Percentiles rank a stretch among this genome's conserved stretches.
Evolutionary conservation across 768 basidiomycete genomes (phyloP).

Genomic region (Calocera viscosa): DNA sequence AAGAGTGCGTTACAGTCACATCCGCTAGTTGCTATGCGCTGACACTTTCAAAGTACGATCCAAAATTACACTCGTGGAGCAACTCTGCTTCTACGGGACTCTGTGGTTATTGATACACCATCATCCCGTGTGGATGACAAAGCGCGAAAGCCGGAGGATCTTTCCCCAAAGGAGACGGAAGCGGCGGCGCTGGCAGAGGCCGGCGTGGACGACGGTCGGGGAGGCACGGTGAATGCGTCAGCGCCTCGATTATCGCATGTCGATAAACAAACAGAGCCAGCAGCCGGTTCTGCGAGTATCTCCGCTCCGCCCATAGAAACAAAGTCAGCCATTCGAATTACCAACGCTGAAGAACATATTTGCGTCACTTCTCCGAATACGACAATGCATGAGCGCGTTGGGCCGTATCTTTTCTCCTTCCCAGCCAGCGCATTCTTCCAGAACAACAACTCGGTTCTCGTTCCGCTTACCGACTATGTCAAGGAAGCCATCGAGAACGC

Average conservation of each 20-base stretch:
- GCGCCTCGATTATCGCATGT: not conserved
- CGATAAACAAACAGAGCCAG: not conserved
- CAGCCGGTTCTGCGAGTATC: not conserved
- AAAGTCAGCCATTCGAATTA: not conserved
- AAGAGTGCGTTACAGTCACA: slow-evolving; percentile 41
- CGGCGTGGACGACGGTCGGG: not conserved
- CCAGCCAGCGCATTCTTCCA: slow-evolving; percentile 89
- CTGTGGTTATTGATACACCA: slow-evolving; percentile 33
- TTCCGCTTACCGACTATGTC: slow-evolving; percentile 74
- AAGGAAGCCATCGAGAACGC: slow-evolving; percentile 49
- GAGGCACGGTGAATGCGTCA: not conserved
- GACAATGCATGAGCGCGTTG: slow-evolving; percentile 73
- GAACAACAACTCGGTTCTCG: slow-evolving; percentile 89
- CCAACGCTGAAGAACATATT: slow-evolving; percentile 35
- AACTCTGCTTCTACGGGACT: slow-evolving; percentile 83
- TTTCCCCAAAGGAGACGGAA: slow-evolving; percentile 18
- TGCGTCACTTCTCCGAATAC: slow-evolving; percentile 76
- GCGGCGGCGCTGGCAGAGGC: slow-evolving; percentile 17
- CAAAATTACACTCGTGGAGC: slow-evolving; percentile 73
- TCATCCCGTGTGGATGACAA: too few species aligned
- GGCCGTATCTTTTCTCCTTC: slow-evolving; percentile 70
- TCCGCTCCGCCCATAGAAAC: not conserved
- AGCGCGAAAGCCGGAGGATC: not conserved
- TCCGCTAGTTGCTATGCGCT: not conserved
- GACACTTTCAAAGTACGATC: slow-evolving; percentile 45